Evolutionary conservation across 768 basidiomycete species (phyloP).

Genomic region (Cystofilobasidium macerans): DNA sequence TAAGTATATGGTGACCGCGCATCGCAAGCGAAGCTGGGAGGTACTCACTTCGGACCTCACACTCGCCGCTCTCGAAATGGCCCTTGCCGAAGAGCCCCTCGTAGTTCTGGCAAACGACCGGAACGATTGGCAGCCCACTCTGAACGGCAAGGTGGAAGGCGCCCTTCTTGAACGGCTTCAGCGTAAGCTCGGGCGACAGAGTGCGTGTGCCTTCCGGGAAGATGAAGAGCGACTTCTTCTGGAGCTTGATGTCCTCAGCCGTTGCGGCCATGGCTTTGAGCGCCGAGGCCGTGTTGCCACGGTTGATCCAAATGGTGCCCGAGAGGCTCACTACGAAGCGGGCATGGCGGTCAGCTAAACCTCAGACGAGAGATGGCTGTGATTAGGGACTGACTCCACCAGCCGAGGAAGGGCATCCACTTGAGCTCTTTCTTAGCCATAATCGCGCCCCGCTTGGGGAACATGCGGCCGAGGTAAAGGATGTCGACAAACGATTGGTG

Average conservation of each 20-base stretch:
- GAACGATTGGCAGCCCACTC: conserved; percentile 78
- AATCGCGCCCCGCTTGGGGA: conserved; percentile 71
- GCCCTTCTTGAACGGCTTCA: conserved; percentile 92
- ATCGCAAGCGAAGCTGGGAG: background rate
- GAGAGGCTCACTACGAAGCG: conserved; percentile 54
- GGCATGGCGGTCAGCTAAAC: background rate
- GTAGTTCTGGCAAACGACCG: conserved; percentile 89
- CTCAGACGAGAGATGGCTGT: background rate
- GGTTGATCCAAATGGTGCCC: conserved; percentile 82
- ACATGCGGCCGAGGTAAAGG: conserved; percentile 66
- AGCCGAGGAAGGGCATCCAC: conserved; percentile 71
- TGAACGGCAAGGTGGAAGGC: conserved; percentile 93
- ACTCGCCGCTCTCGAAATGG: conserved; percentile 56
- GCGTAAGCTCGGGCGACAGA: conserved; percentile 50
- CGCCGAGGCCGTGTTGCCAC: conserved; percentile 63
- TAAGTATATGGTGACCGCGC: background rate
- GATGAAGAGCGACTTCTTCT: conserved; percentile 70
- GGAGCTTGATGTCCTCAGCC: conserved; percentile 61
- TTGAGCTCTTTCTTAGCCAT: conserved; percentile 86
- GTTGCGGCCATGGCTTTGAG: conserved; percentile 64
- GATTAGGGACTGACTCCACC: conserved; percentile 46
- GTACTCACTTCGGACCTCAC: conserved; percentile 67
- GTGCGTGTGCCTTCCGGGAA: conserved; percentile 94
- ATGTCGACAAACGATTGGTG: conserved; percentile 93
- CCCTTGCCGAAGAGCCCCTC: conserved; percentile 69